Evolutionary conservation across 176 grass and related monocot species (phyloP).

Genomic region (Triticum timopheevii): DNA sequence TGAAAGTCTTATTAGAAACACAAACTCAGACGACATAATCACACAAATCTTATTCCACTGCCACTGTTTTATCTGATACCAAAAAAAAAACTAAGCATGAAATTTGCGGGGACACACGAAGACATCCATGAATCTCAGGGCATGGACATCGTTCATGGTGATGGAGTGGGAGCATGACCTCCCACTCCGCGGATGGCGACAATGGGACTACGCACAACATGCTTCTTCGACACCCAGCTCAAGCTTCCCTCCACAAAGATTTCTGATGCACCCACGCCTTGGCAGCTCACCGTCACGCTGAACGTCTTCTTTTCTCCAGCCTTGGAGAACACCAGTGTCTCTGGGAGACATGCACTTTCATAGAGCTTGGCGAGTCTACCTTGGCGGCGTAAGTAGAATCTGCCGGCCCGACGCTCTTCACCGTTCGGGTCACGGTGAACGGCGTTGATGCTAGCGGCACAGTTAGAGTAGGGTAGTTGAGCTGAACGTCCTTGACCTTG

Average conservation of each 20-base stretch:
- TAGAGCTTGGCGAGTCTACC: background rate
- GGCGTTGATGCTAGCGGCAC: background rate
- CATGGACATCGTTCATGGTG: background rate
- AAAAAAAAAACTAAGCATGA: no score
- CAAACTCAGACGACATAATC: no score
- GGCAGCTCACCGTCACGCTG: constrained; percentile 19
- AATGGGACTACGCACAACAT: background rate
- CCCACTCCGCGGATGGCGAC: background rate
- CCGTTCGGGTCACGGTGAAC: constrained; percentile 22
- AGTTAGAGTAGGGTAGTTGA: constrained; percentile 44
- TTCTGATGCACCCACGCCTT: no score
- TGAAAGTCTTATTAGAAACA: no score
- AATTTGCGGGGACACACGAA: no score
- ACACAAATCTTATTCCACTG: no score
- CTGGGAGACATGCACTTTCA: constrained; percentile 19
- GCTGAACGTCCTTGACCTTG: background rate
- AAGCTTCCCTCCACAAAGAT: background rate
- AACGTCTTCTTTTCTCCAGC: constrained; percentile 20
- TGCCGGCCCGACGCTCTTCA: constrained; percentile 23
- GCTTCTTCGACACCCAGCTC: background rate
- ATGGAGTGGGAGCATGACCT: background rate
- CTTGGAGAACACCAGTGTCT: constrained; percentile 14
- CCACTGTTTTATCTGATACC: no score
- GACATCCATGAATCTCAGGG: background rate
- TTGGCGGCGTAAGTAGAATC: background rate